A percentile compares a stretch with the other conserved stretches of the same genome.
Conservation (phyloP, 495 filamentous ascomycete species). For the Aspergillus affinis region DNA sequence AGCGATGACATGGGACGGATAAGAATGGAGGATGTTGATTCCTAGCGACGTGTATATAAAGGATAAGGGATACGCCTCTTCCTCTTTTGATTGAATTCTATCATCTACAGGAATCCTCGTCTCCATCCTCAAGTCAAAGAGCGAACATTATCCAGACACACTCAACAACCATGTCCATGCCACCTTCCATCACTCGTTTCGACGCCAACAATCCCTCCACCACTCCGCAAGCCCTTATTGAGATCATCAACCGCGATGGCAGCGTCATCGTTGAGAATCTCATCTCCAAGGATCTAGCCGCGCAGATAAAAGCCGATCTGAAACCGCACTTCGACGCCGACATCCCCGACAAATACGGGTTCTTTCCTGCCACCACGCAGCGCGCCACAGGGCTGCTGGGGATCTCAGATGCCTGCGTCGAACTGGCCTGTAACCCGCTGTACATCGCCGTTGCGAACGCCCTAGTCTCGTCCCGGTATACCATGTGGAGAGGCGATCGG, state of each 20-base stretch:
- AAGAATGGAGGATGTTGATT: too few relatives aligned
- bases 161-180: too few relatives aligned
- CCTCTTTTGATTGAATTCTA: too few relatives aligned
- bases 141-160: too few relatives aligned
- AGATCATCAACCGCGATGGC: constrained; percentile 16
- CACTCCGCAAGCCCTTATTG: constrained; percentile 12
- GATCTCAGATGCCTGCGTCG: constrained; percentile 30
- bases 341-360: constrained; percentile 24
- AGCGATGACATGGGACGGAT: too few relatives aligned
- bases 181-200: constrained; percentile 10
- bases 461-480: constrained; percentile 23
- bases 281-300: constrained; percentile 18
- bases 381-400: constrained; percentile 30
- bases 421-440: constrained; percentile 26
- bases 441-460: constrained; percentile 27
- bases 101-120: neutral
- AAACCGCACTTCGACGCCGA: constrained; percentile 28
- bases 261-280: constrained; percentile 28
- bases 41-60: too few relatives aligned
- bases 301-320: constrained; percentile 25
- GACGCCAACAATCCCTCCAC: constrained; percentile 12
- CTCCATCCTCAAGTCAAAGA: neutral
- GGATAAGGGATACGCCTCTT: too few relatives aligned
- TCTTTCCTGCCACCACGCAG: constrained; percentile 33
- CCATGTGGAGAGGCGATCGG: constrained; percentile 27